A percentile compares a stretch with the other conserved stretches of the same genome.
These are phyloP conservation scores for Asterochloris sp. DNA, from an alignment of 139 green algal species.

Conservation along the genomic window DNA sequence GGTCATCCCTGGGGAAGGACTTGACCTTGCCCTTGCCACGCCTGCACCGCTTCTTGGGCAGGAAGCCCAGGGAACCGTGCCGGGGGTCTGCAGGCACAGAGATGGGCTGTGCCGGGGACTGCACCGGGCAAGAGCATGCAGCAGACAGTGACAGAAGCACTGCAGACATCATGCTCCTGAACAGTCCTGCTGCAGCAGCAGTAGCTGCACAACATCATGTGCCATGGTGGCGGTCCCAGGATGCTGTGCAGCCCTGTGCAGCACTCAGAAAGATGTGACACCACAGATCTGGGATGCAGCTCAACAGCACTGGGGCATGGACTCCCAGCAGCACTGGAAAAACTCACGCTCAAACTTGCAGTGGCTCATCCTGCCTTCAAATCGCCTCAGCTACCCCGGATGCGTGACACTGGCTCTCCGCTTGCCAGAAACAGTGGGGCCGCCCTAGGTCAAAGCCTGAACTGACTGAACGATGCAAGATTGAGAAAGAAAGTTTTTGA, in stretches of 20 bases:
- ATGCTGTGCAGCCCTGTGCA: too few species aligned
- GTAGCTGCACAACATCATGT: not conserved
- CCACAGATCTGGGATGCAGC: too few species aligned
- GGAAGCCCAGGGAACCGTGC: constrained; percentile 95
- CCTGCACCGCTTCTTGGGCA: constrained; percentile 97
- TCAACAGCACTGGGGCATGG: too few species aligned
- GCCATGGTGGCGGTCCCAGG: too few species aligned
- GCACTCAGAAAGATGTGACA: too few species aligned
- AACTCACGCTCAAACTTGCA: constrained; percentile 91
- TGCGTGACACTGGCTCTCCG: too few species aligned
- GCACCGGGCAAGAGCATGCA: not conserved
- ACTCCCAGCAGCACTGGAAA: not conserved
- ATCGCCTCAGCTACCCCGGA: too few species aligned
- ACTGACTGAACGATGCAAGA: too few species aligned
- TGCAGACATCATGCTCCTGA: not conserved
- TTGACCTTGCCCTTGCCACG: constrained; percentile 92
- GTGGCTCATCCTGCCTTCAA: constrained; percentile 72
- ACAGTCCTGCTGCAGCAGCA: not conserved
- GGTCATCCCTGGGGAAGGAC: constrained; percentile 92
- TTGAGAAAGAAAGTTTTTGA: too few species aligned
- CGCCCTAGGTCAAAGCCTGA: too few species aligned
- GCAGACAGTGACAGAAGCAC: not conserved
- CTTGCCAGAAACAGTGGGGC: too few species aligned
- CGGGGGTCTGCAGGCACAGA: constrained; percentile 73
- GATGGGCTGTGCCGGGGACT: not conserved